Conservation (phyloP, 176 grass and related monocot genomes). For the Aegilops umbellulata region DNA sequence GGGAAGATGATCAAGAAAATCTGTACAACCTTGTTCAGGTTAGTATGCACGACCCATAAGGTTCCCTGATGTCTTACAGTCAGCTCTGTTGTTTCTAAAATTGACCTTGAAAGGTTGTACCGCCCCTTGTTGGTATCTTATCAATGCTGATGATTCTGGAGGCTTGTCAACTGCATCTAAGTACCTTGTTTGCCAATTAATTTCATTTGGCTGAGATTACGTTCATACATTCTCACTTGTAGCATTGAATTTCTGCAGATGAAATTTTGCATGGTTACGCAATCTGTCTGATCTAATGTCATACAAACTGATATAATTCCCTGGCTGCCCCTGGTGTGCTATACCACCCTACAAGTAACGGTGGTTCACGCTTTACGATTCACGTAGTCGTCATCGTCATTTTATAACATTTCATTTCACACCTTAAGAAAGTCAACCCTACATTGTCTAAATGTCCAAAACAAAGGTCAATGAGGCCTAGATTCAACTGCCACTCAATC, state of each 20-base stretch:
- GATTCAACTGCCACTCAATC: neutral
- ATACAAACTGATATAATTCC: neutral
- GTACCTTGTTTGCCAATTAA: neutral
- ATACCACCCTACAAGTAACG: neutral
- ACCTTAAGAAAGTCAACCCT: neutral
- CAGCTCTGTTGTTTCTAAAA: neutral
- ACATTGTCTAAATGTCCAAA: neutral
- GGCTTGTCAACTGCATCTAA: neutral
- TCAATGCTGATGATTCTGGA: neutral
- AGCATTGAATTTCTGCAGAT: neutral
- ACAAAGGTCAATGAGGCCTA: neutral
- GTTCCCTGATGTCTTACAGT: neutral
- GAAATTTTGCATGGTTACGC: neutral
- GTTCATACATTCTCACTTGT: constrained; percentile 2
- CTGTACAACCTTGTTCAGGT: constrained; percentile 98
- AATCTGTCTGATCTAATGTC: neutral
- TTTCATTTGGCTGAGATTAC: constrained; percentile 6
- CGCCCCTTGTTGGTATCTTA: neutral
- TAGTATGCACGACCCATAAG: neutral
- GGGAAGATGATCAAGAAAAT: constrained; percentile 97
- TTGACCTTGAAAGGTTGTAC: neutral
- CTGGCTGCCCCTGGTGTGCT: neutral
- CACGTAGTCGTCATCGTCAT: neutral
- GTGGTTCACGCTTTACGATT: neutral
- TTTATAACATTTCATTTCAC: neutral